A percentile compares a stretch with the other conserved stretches of the same genome.
These are phyloP conservation scores for Epichloe baconii DNA, from an alignment of 2,329 filamentous ascomycete genomes.

Conservation along the genomic window DNA sequence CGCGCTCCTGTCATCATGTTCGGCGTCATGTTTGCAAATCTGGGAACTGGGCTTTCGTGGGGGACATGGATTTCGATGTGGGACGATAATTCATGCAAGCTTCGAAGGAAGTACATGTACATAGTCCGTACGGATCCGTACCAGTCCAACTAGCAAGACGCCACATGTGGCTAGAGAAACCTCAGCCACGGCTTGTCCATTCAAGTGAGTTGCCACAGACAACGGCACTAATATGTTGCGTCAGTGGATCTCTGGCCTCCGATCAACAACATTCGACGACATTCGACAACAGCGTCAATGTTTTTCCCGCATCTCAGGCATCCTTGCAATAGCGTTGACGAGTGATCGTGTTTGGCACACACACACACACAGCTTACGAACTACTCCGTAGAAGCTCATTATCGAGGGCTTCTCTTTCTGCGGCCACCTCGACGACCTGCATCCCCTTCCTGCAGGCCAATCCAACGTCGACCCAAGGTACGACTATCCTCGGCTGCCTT, in stretches of 20 bases:
- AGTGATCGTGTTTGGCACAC: background rate
- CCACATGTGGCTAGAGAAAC: conserved; percentile 3
- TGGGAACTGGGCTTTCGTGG: background rate
- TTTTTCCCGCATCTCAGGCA: background rate
- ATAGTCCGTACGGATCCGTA: too few relatives aligned
- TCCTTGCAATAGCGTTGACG: background rate
- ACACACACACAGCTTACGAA: background rate
- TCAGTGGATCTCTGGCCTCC: conserved; percentile 15
- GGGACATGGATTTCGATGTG: background rate
- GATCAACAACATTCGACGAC: conserved; percentile 6
- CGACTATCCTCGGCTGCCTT: conserved; percentile 1
- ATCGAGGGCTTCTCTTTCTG: conserved; percentile 1
- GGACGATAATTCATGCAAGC: background rate
- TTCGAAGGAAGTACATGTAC: background rate
- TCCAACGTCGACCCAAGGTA: background rate
- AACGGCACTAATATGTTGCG: conserved; percentile 22
- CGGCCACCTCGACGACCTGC: conserved; percentile 4
- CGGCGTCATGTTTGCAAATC: background rate
- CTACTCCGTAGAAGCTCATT: background rate
- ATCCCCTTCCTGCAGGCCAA: background rate
- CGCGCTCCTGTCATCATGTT: conserved; percentile 16
- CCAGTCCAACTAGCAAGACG: background rate
- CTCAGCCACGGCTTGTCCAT: background rate
- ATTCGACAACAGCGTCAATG: background rate
- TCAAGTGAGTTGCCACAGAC: conserved; percentile 26